Conservation (phyloP, 495 filamentous ascomycete genomes). For the Penicillium coffeae region DNA sequence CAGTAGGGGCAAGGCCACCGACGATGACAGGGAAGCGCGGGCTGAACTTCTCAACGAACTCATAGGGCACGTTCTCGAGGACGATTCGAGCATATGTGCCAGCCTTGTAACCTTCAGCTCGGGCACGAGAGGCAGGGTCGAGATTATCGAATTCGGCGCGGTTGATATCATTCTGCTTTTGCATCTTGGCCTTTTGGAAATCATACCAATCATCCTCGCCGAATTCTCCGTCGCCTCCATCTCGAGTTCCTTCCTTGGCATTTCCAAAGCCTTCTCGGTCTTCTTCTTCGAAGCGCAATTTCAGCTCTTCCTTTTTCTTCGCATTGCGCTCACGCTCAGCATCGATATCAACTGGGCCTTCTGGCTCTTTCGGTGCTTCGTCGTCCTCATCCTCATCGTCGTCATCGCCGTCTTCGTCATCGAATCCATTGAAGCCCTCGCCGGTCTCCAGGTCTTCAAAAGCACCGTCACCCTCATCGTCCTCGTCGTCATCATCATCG, state of each 20-base stretch:
- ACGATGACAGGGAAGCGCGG: conserved; percentile 81
- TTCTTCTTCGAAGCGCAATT: conserved; percentile 93
- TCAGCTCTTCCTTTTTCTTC: conserved; percentile 86
- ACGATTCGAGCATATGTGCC: conserved; percentile 91
- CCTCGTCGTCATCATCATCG: conserved; percentile 44
- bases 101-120: conserved; percentile 87
- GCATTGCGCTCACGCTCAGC: conserved; percentile 90
- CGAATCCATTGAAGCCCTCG: conserved; percentile 48
- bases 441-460: conserved; percentile 87
- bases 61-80: conserved; percentile 80
- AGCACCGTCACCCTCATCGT: conserved; percentile 79
- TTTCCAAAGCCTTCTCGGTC: conserved; percentile 90
- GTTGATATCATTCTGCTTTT: conserved; percentile 94
- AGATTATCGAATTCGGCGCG: conserved; percentile 83
- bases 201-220: conserved; percentile 99
- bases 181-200: conserved; percentile 85
- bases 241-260: conserved; percentile 69
- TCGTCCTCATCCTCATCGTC: conserved; percentile 30
- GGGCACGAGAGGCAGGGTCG: conserved; percentile 71
- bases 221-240: conserved; percentile 64
- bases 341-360: conserved; percentile 53
- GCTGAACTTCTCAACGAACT: conserved; percentile 87
- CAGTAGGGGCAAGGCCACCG: conserved; percentile 83
- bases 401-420: conserved; percentile 28
- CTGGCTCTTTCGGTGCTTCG: conserved; percentile 20